These are phyloP conservation scores for Cordyceps farinosa DNA, from an alignment of 2,329 filamentous ascomycete species.

Conservation along the genomic window DNA sequence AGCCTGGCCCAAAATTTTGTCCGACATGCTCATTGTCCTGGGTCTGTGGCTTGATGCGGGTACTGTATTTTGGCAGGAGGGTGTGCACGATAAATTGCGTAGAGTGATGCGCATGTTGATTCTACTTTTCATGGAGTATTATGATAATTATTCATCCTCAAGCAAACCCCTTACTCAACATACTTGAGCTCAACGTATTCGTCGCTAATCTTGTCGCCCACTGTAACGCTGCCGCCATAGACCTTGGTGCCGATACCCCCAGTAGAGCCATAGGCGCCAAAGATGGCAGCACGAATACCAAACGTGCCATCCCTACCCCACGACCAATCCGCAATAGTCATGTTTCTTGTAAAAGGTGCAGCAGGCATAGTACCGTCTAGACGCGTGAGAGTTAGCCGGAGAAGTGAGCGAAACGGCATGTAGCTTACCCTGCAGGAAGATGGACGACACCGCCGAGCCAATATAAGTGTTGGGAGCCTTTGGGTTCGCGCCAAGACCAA, in stretches of 20 bases:
- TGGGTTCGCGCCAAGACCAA: background rate
- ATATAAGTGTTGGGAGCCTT: background rate
- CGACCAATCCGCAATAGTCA: background rate
- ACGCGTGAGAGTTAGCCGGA: background rate
- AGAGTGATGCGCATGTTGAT: background rate
- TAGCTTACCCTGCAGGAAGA: slow-evolving; percentile 10
- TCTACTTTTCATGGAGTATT: background rate
- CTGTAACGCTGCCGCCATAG: background rate
- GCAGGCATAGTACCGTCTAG: slow-evolving; percentile 4
- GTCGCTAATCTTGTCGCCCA: slow-evolving; percentile 1
- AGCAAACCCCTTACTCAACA: background rate
- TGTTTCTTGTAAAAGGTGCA: slow-evolving; percentile 1
- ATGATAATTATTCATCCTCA: background rate
- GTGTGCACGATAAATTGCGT: no score
- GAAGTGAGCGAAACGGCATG: background rate
- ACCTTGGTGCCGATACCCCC: background rate
- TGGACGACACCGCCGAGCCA: slow-evolving; percentile 2
- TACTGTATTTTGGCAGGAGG: background rate
- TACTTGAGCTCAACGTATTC: slow-evolving; percentile 2
- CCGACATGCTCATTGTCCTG: background rate
- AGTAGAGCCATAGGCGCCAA: background rate
- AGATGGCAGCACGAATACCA: slow-evolving; percentile 1
- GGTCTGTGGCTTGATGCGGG: background rate
- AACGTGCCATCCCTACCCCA: background rate
- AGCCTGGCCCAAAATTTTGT: no score